Base-by-base conservation (phyloP, 2,329 filamentous ascomycete species). In the Phaeosphaeriaceae sp. region DNA sequence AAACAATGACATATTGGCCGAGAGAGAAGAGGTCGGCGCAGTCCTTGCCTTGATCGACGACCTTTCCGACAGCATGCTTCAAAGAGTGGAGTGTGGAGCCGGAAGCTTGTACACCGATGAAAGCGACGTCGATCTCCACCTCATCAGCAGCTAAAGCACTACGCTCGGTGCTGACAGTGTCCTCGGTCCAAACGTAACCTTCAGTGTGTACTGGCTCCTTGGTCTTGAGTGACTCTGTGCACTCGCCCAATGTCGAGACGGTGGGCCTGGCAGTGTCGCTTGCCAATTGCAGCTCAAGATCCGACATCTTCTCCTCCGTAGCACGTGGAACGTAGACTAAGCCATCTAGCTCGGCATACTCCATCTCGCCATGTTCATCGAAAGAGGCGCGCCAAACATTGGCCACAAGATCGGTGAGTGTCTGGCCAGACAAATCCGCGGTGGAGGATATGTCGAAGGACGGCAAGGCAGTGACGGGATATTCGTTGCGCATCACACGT, bases 181-280 rank as follows among this genome's bases (percentile, higher is more conserved):
- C 26, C 26, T 28, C 26, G 9, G 26, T 28, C 26, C 26, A 28
- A 9, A 28, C 9, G 26, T 28, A 28, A 28, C 26, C 26, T 28
- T 28, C 26, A 28, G 26, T 9, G 26, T 28, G 26, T 28, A 9
- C 5, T 9, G 26, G 9, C 26, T 28, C 26, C 5, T 9, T 28
- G 9, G 5, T 28, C 26, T 28, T 28, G 5, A 28, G 26, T 28
- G 26, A 28, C 26, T 28, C 9, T 28, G 26, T 28, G 26, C 9
- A 28, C 9, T 28, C 26, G 4, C 26, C 26, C 26, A 9, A 9
- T 28, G 26, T 9, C 26, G 28, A 1, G 77, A 59, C 19, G 61
- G 13, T 26, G 8, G 46, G 46, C 11, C n/a, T 49, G 58, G 48
- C 71, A 55, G 24, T 58, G 58, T 3, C 56, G 58, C 2, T 64